Evolutionary conservation across 208 protist genomes (phyloP).

Genomic region (Leishmania arabica): DNA sequence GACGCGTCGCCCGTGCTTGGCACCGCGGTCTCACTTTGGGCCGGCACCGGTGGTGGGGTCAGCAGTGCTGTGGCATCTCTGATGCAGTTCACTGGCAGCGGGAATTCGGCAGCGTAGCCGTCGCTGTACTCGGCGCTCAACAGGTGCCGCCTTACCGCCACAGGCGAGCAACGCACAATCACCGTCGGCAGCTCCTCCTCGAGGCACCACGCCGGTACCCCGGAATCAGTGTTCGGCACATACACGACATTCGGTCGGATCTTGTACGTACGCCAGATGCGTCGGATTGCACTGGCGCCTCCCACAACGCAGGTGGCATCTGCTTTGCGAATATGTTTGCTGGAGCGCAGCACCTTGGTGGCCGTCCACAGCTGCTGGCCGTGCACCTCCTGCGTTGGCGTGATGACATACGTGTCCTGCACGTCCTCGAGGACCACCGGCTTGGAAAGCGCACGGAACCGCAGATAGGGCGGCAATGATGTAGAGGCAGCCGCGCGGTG

Average conservation of each 20-base stretch:
- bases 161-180: constrained; percentile 71
- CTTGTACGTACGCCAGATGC: constrained; percentile 74
- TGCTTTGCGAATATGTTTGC: constrained; percentile 43
- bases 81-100: constrained; percentile 27
- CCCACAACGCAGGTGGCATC: constrained; percentile 77
- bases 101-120: constrained; percentile 85
- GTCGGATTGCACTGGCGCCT: constrained; percentile 64
- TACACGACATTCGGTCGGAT: constrained; percentile 79
- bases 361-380: constrained; percentile 69
- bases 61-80: constrained; percentile 6
- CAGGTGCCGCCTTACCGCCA: constrained; percentile 66
- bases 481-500: neutral
- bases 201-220: constrained; percentile 69
- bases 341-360: constrained; percentile 55
- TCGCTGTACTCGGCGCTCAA: constrained; percentile 81
- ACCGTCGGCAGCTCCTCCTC: constrained; percentile 61
- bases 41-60: neutral
- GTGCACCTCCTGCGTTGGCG: constrained; percentile 31
- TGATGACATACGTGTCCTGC: constrained; percentile 30
- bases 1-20: neutral
- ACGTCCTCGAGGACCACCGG: constrained; percentile 54
- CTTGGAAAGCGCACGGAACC: constrained; percentile 1
- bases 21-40: neutral
- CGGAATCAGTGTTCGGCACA: constrained; percentile 57
- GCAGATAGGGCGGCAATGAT: neutral